A percentile compares a stretch with the other conserved stretches of the same genome.
Conservation (phyloP, 345 rosid genomes). For the Pelargonium nanum region DNA sequence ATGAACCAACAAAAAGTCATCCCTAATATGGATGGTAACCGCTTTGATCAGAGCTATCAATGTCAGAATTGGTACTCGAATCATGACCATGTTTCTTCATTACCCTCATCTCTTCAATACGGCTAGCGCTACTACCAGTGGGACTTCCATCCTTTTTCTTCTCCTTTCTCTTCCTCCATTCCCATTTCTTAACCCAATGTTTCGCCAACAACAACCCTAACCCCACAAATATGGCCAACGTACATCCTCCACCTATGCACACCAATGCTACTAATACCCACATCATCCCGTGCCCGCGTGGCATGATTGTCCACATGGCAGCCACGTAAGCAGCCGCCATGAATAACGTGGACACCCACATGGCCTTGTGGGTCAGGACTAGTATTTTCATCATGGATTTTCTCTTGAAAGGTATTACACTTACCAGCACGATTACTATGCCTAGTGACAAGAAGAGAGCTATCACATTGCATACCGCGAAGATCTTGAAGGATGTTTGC, state of each 20-base stretch:
- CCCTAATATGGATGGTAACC: slow-evolving; percentile 29
- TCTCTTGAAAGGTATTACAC: slow-evolving; percentile 50
- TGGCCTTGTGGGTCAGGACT: slow-evolving; percentile 37
- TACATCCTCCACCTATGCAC: slow-evolving; percentile 31
- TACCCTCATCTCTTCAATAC: slow-evolving; percentile 28
- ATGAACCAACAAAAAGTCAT: no score
- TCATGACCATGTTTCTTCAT: slow-evolving; percentile 18
- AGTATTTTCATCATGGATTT: slow-evolving; percentile 39
- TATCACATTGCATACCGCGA: slow-evolving; percentile 40
- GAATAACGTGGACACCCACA: slow-evolving; percentile 53
- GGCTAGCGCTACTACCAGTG: slow-evolving; percentile 22
- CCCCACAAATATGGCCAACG: slow-evolving; percentile 24
- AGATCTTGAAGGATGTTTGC: slow-evolving; percentile 36
- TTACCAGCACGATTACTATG: slow-evolving; percentile 46
- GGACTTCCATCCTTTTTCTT: slow-evolving; percentile 19
- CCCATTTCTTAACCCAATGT: slow-evolving; percentile 37
- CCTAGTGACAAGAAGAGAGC: slow-evolving; percentile 45
- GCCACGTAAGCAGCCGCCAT: slow-evolving; percentile 51
- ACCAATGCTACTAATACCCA: no score
- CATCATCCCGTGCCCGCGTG: slow-evolving; percentile 4
- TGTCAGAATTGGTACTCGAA: slow-evolving; percentile 27
- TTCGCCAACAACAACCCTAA: slow-evolving; percentile 24
- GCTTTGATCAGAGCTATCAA: slow-evolving; percentile 34
- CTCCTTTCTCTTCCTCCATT: slow-evolving; percentile 24
- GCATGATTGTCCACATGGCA: slow-evolving; percentile 43